These are phyloP conservation scores for Plantago rigida DNA, from an alignment of 305 asterid species.

Conservation along the genomic window DNA sequence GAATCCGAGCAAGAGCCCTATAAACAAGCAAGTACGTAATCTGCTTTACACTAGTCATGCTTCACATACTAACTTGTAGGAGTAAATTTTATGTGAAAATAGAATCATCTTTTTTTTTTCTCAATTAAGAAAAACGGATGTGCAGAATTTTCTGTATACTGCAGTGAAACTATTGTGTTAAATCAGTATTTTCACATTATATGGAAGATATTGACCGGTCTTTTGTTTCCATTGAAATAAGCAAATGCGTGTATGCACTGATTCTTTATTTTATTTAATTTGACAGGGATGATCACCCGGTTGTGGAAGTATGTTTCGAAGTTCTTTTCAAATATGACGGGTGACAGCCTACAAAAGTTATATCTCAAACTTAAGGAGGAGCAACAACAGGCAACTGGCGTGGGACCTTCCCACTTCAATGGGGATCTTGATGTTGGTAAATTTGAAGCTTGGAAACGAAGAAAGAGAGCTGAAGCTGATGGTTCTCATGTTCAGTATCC, in stretches of 20 bases:
- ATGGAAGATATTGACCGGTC: too few relatives aligned
- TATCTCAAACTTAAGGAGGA: conserved; percentile 79
- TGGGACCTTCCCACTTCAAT: conserved; percentile 60
- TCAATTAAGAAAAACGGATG: too few relatives aligned
- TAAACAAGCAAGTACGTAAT: conserved; percentile 76
- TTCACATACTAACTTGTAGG: not conserved
- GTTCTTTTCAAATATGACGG: conserved; percentile 67
- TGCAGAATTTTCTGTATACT: not conserved
- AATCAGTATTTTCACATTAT: not conserved
- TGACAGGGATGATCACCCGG: conserved; percentile 81
- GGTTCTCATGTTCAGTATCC: conserved; percentile 50
- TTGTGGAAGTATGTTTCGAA: conserved; percentile 92
- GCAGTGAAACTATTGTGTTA: not conserved
- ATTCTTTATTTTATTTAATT: conserved; percentile 10
- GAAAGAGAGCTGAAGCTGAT: conserved; percentile 84
- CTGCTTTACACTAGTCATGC: conserved; percentile 5
- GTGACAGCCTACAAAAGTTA: conserved; percentile 83
- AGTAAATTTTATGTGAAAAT: not conserved
- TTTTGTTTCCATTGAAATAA: not conserved
- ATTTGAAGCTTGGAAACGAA: conserved; percentile 95
- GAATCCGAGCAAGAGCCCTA: conserved; percentile 68
- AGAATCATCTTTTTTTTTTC: not conserved
- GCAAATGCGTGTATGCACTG: conserved; percentile 1
- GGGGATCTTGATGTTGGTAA: conserved; percentile 77
- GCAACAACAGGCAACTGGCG: conserved; percentile 55